phyloP scores from a whole-genome alignment of 805 yeast genomes.

The Clavispora carvajalis region DNA sequence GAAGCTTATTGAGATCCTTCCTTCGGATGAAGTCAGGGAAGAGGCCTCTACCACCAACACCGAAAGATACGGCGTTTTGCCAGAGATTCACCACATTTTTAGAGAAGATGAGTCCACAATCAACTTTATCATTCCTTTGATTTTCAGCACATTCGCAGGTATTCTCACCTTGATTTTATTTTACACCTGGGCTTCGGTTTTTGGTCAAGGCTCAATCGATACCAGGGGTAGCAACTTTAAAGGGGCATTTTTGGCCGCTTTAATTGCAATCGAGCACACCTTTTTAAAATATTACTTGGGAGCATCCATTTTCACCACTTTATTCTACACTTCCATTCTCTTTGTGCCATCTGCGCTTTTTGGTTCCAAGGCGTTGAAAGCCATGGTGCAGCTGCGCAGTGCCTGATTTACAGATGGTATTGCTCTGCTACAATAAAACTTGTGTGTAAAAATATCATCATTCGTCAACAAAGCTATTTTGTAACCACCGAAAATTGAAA shows the following conservation, averaged over 20 bases:
- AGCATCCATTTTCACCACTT: constrained; percentile 55
- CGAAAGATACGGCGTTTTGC: constrained; percentile 42
- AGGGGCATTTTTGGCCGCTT: constrained; percentile 41
- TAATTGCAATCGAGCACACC: constrained; percentile 47
- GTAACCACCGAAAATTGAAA: constrained; percentile 53
- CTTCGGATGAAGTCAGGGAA: constrained; percentile 21
- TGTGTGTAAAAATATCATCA: neutral
- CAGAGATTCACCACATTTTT: constrained; percentile 65
- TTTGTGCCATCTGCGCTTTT: constrained; percentile 51
- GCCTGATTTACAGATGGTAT: neutral
- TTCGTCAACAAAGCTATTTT: constrained; percentile 45
- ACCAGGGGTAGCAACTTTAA: constrained; percentile 23
- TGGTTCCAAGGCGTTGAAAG: constrained; percentile 64
- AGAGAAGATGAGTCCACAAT: constrained; percentile 49
- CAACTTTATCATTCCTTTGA: constrained; percentile 44
- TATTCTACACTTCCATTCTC: constrained; percentile 43
- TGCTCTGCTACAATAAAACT: too few relatives aligned
- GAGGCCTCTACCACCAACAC: constrained; percentile 22
- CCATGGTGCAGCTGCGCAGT: constrained; percentile 28
- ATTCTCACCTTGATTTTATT: constrained; percentile 40
- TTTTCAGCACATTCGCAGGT: constrained; percentile 43
- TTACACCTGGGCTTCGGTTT: constrained; percentile 37
- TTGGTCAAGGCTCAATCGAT: constrained; percentile 13
- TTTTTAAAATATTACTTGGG: constrained; percentile 57
- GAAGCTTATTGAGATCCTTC: constrained; percentile 27